Evolutionary conservation across 1,284 basidiomycete species (phyloP), one percentile per base, ranked within the genome.

Genomic region (Coniferiporia weirii): DNA sequence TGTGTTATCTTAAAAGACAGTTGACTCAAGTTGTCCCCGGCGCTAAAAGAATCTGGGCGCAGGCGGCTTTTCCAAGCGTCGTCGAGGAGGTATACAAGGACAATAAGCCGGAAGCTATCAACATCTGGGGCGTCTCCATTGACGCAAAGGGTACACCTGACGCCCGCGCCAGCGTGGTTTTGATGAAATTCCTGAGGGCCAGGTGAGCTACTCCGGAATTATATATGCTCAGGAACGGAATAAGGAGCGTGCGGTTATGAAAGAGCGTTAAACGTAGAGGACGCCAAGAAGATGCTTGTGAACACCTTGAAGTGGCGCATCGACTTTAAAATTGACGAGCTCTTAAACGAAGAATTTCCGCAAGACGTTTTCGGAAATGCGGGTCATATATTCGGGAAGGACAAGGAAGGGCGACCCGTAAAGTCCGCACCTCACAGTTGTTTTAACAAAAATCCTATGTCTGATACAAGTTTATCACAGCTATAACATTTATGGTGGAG

Each of bases 161-260:
- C 69, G 82, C 87, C 0, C 78, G 79, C 8, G 79, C 81, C 49
- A 89, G 85, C 65, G 87, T 91, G 19, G 67, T 91, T 6, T 75
- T 91, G 47, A 81, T 88, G 80, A 91, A 91, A 69, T 91, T 91
- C 73, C 73, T 90, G 38, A 78, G 87, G 60, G 89, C 89, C 9
- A 81, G 87, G 87, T 84, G 63, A n/a, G 74, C n/a, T 15, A 15
- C 17, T 17, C 12, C 4, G 27, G 48, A 35, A 38, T 17, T 1
- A 17, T 4, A 17, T 15, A 56, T 48, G 43, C 36, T 35, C 36
- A 38, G 15, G 12, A 36, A 20, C 36, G 34, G 35, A 38, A 9
- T 36, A 20, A 35, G 15, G 50, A 52, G 10, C 36, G 27, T 20
- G 38, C 9, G 38, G 8, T 9, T 59, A 8, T 36, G 12, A 4